Percentiles rank a stretch among this genome's conserved stretches.
Conservation (phyloP, 1,139 yeast species). For the Candida sojae region DNA sequence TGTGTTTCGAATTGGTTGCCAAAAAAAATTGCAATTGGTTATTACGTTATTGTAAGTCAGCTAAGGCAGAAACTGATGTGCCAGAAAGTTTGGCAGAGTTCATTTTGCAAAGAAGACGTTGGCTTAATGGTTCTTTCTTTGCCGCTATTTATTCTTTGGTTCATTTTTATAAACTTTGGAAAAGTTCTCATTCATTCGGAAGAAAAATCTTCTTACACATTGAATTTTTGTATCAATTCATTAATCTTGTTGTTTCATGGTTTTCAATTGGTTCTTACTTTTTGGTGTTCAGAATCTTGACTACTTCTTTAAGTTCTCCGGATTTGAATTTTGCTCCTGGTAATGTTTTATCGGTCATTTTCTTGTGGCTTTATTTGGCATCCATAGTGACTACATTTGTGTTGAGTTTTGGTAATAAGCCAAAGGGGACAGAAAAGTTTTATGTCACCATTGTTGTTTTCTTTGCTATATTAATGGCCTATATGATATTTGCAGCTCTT, state of each 20-base stretch:
- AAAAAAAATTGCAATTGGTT: conserved; percentile 47
- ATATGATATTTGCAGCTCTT: conserved; percentile 72
- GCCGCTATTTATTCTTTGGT: conserved; percentile 51
- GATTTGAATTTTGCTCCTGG: conserved; percentile 62
- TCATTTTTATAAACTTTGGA: conserved; percentile 47
- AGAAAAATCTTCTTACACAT: conserved; percentile 46
- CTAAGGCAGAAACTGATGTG: conserved; percentile 52
- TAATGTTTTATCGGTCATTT: conserved; percentile 72
- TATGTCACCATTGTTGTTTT: conserved; percentile 83
- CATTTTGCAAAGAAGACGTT: conserved; percentile 50
- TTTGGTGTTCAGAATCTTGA: conserved; percentile 76
- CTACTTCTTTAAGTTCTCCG: conserved; percentile 63
- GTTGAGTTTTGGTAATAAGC: conserved; percentile 90
- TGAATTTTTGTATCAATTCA: conserved; percentile 45
- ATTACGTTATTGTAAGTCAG: conserved; percentile 47
- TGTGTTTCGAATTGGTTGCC: conserved; percentile 52
- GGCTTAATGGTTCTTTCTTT: conserved; percentile 53
- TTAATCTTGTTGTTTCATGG: conserved; percentile 64
- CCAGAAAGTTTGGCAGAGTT: conserved; percentile 50
- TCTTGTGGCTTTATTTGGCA: conserved; percentile 86
- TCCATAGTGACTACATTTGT: conserved; percentile 91
- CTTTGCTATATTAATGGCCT: conserved; percentile 90
- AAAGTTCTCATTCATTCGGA: conserved; percentile 41
- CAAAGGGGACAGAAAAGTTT: conserved; percentile 84
- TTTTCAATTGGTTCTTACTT: conserved; percentile 80